Percentiles rank a stretch among this genome's conserved stretches.
Conservation (phyloP, 73 alveolate genomes). For the Tetrahymena thermophila region DNA sequence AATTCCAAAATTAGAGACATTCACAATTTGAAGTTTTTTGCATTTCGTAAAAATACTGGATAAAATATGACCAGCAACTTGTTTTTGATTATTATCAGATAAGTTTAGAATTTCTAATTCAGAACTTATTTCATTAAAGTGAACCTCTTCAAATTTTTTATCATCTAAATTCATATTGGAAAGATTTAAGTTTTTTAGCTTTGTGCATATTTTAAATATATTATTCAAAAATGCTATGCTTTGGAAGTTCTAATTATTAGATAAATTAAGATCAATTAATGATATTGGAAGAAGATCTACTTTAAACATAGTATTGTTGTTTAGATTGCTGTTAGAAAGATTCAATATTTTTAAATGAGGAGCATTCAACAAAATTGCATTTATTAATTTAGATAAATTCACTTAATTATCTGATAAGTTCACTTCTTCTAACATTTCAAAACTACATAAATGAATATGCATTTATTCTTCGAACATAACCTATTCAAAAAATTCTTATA, state of each 20-base stretch:
- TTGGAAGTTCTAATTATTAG: not conserved
- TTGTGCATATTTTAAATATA: not conserved
- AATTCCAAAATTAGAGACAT: not conserved
- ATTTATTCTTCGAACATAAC: not conserved
- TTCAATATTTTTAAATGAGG: not conserved
- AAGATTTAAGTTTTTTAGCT: not conserved
- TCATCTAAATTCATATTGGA: not conserved
- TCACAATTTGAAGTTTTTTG: not conserved
- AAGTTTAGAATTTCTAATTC: not conserved
- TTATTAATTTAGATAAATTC: not conserved
- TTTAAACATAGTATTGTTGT: not conserved
- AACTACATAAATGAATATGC: not conserved
- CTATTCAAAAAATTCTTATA: not conserved
- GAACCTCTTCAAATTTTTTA: not conserved
- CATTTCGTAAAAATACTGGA: not conserved
- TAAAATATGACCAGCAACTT: not conserved
- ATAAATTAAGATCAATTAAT: not conserved
- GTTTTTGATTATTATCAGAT: not conserved
- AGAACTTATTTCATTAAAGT: not conserved
- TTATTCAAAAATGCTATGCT: not conserved
- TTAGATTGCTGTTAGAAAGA: not conserved
- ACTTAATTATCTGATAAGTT: not conserved
- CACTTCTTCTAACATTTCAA: not conserved
- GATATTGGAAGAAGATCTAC: not conserved
- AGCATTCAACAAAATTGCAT: not conserved